Evolutionary conservation across 106 monocot species (phyloP).

Genomic region (Apostasia ramifera): DNA sequence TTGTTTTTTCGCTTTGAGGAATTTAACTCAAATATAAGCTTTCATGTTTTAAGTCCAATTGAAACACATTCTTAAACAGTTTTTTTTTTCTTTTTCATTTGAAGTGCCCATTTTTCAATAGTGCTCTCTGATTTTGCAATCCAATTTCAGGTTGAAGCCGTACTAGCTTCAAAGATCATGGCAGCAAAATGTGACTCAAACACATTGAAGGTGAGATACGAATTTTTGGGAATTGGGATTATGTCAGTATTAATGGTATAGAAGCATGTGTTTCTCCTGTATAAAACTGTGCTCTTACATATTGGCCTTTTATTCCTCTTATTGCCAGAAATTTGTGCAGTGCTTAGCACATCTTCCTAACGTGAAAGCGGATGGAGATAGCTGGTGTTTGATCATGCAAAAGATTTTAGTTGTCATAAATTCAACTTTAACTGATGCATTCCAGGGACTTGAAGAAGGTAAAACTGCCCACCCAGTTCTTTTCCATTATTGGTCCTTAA

Average conservation of each 20-base stretch:
- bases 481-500: neutral
- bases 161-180: constrained; percentile 56
- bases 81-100: neutral
- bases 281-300: neutral
- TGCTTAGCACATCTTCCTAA: constrained; percentile 72
- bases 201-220: constrained; percentile 47
- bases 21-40: no score
- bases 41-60: no score
- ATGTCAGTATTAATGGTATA: neutral
- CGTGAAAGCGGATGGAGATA: constrained; percentile 53
- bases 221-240: neutral
- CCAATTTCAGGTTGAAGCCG: constrained; percentile 57
- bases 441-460: constrained; percentile 89
- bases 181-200: constrained; percentile 33
- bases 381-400: constrained; percentile 67
- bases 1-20: no score
- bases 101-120: neutral
- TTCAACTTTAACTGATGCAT: constrained; percentile 50
- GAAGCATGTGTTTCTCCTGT: neutral
- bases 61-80: neutral
- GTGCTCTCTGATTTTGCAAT: neutral
- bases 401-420: constrained; percentile 66
- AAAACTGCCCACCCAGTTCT: neutral
- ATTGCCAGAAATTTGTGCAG: constrained; percentile 42
- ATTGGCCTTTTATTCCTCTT: neutral